Percentiles rank a stretch among this genome's conserved stretches.
Conservation (phyloP, 768 basidiomycete species). For the Mycena filopes region DNA sequence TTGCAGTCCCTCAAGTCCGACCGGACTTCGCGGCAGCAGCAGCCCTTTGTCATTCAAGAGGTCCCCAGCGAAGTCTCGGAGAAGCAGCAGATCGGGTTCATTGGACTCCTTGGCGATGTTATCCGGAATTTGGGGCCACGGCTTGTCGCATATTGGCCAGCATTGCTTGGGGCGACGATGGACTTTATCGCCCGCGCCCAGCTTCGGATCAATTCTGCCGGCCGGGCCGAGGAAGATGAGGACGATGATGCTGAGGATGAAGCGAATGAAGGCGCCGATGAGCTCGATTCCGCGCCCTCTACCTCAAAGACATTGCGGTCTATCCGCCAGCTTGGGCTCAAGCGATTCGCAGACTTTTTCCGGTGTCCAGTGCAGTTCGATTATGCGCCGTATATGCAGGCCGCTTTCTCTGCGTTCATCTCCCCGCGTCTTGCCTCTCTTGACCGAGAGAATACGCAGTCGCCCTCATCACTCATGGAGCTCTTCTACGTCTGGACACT, state of each 20-base stretch:
- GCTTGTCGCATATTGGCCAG: slow-evolving; percentile 76
- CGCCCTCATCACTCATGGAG: slow-evolving; percentile 89
- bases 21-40: slow-evolving; percentile 38
- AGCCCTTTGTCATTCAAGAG: slow-evolving; percentile 40
- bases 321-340: slow-evolving; percentile 85
- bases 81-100: slow-evolving; percentile 85
- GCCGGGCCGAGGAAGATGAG: slow-evolving; percentile 48
- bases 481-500: slow-evolving; percentile 84
- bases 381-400: slow-evolving; percentile 74
- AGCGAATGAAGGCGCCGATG: slow-evolving; percentile 50
- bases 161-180: slow-evolving; percentile 75
- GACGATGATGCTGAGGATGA: slow-evolving; percentile 44
- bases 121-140: slow-evolving; percentile 84
- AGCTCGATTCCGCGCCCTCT: slow-evolving; percentile 38
- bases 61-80: slow-evolving; percentile 50
- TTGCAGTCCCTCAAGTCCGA: slow-evolving; percentile 69
- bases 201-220: slow-evolving; percentile 53
- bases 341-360: slow-evolving; percentile 91
- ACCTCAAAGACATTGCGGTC: slow-evolving; percentile 61
- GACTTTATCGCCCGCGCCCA: slow-evolving; percentile 77
- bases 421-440: slow-evolving; percentile 82
- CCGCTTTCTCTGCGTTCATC: slow-evolving; percentile 77
- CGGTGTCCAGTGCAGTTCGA: slow-evolving; percentile 77
- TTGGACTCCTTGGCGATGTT: slow-evolving; percentile 87
- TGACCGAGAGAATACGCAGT: slow-evolving; percentile 89